Evolutionary conservation across 129 eudicot genomes (phyloP).

Genomic region (Artemisia annua): DNA sequence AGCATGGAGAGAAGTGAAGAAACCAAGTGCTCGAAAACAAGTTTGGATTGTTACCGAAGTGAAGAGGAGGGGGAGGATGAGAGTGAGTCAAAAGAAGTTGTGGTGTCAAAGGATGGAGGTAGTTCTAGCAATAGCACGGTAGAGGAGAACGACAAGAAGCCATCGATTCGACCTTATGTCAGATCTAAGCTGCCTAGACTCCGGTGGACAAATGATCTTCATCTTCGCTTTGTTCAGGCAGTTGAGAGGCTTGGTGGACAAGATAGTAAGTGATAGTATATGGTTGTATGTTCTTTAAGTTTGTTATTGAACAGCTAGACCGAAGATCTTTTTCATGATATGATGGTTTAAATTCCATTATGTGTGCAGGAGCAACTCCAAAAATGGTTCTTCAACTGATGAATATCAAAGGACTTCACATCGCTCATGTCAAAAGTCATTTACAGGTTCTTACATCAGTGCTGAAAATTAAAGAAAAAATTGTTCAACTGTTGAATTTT

Average conservation of each 20-base stretch:
- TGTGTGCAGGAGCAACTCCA: slow-evolving; percentile 82
- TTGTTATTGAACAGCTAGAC: slow-evolving; percentile 1
- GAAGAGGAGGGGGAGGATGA: slow-evolving; percentile 49
- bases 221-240: slow-evolving; percentile 79
- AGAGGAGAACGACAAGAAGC: slow-evolving; percentile 69
- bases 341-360: slow-evolving; percentile 9
- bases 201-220: slow-evolving; percentile 86
- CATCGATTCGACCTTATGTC: slow-evolving; percentile 76
- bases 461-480: slow-evolving; percentile 1
- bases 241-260: slow-evolving; percentile 91
- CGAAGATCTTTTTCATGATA: neutral
- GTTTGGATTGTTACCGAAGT: slow-evolving; percentile 36
- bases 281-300: neutral
- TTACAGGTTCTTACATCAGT: slow-evolving; percentile 65
- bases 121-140: slow-evolving; percentile 76
- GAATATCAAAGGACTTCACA: slow-evolving; percentile 85
- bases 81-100: slow-evolving; percentile 34
- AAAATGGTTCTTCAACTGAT: slow-evolving; percentile 87
- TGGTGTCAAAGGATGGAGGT: slow-evolving; percentile 44
- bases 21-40: slow-evolving; percentile 45
- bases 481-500: neutral
- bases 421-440: slow-evolving; percentile 98
- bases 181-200: slow-evolving; percentile 81
- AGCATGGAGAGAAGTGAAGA: slow-evolving; percentile 54
- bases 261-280: slow-evolving; percentile 55